Base-by-base conservation (phyloP, 257 asterid genomes). In the Buddleja alternifolia region DNA sequence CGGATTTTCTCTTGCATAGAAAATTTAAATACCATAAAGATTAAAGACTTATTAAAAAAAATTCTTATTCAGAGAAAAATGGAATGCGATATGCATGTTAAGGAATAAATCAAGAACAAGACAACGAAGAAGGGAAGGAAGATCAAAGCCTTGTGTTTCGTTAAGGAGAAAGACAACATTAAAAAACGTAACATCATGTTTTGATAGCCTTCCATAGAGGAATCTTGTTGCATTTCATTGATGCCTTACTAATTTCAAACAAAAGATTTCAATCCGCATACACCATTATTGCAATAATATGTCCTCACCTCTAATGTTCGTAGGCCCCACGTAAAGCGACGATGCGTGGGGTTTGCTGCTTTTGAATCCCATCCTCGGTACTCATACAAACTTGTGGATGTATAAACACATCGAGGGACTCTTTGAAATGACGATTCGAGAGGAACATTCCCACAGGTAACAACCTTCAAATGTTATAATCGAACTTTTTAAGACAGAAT, bases 381-480 rank as follows among this genome's bases (percentile, higher is more conserved):
- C 80, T 88, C 95, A 17, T 72, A 80, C 76, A 88, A 75, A 73
- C 88, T 84, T 37, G 95, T 80, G 10, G 95, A 85, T 36, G 88
- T 78, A 78, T 88, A 88, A 20, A 88, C 92, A 63, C 95, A 88
- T 74, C 95, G 74, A 20, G 88, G 85, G 75, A 88, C 87, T 60
- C 56, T 88, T 60, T 83, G 92, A 82, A 81, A 88, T 29, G 95
- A 81, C 7, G 95, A 85, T 73, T 88, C 92, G n/a, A 88, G 90
- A 23, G 95, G 92, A 54, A 88, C 81, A 59, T 82, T 82, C 57
- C 95, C 95, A 67, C 95, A 88, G 19, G 95, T 88, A 62, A 88
- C 95, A 44, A 88, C 92, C 95, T 88, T 59, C 80, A 73, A 46
- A 71, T 20, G 24, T 7, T 16, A 34, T 19, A 62, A 71, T 23